Conservation (phyloP, 2,329 filamentous ascomycete genomes). For the Colletotrichum sp. region DNA sequence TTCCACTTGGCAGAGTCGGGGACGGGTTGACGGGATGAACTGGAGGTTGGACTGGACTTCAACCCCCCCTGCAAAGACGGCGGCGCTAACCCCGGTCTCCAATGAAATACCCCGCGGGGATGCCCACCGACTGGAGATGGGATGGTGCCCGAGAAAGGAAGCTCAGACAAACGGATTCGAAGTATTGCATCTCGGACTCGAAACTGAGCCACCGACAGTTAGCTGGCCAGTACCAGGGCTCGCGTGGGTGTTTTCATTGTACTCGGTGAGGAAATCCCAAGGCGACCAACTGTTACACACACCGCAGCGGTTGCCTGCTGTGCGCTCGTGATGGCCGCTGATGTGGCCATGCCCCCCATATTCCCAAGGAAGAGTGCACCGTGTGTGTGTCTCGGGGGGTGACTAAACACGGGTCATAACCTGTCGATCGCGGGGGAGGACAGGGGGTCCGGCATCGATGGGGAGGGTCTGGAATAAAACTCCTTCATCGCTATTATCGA, state of each 20-base stretch:
- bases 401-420: neutral
- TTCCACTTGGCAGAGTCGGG: neutral
- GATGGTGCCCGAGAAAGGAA: neutral
- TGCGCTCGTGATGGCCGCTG: neutral
- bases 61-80: neutral
- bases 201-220: neutral
- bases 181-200: neutral
- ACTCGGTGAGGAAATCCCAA: neutral
- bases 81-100: neutral
- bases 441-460: neutral
- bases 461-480: neutral
- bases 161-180: neutral
- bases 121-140: neutral
- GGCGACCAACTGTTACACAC: neutral
- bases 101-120: neutral
- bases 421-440: neutral
- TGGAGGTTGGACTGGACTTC: neutral
- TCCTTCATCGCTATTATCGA: neutral
- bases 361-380: neutral
- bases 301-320: neutral
- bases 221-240: neutral
- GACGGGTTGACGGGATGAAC: neutral
- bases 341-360: constrained; percentile 6
- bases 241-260: neutral
- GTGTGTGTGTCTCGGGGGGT: neutral